Conservation (phyloP, 2,329 filamentous ascomycete species). For the Xylaria hypoxylon region DNA sequence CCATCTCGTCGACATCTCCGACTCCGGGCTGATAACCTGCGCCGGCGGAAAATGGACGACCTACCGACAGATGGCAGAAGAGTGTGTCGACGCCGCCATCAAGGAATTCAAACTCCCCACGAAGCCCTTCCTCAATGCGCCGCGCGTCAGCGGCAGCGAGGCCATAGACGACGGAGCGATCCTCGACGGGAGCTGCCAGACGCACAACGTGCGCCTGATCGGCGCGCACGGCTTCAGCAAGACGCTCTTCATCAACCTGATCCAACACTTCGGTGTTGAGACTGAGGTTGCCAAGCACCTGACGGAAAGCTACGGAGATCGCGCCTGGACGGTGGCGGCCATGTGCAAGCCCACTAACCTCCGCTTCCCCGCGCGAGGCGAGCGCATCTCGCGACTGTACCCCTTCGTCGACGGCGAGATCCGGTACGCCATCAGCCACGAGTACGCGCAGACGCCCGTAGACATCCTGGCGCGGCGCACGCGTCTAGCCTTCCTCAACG, state of each 20-base stretch:
- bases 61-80: conserved; percentile 92
- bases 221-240: conserved; percentile 90
- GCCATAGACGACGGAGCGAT: conserved; percentile 76
- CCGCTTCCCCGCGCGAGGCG: conserved; percentile 85
- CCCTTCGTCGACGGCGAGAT: conserved; percentile 94
- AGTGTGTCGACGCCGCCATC: conserved; percentile 85
- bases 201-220: conserved; percentile 82
- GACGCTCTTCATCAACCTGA: conserved; percentile 91
- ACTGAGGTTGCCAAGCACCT: conserved; percentile 93
- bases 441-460: conserved; percentile 91
- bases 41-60: conserved; percentile 94
- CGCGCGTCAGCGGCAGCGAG: conserved; percentile 76
- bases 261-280: conserved; percentile 92
- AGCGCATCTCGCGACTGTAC: conserved; percentile 83
- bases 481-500: conserved; percentile 88
- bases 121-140: conserved; percentile 67
- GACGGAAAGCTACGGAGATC: conserved; percentile 87
- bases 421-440: conserved; percentile 85
- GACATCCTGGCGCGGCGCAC: conserved; percentile 89
- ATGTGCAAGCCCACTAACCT: conserved; percentile 80
- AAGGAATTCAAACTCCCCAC: conserved; percentile 73
- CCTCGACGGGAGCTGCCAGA: conserved; percentile 77
- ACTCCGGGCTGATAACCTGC: conserved; percentile 83
- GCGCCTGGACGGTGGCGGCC: conserved; percentile 89
- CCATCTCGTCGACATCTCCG: conserved; percentile 83